Evolutionary conservation across 345 rosid genomes (phyloP).

Genomic region (Schrenkiella parvula): DNA sequence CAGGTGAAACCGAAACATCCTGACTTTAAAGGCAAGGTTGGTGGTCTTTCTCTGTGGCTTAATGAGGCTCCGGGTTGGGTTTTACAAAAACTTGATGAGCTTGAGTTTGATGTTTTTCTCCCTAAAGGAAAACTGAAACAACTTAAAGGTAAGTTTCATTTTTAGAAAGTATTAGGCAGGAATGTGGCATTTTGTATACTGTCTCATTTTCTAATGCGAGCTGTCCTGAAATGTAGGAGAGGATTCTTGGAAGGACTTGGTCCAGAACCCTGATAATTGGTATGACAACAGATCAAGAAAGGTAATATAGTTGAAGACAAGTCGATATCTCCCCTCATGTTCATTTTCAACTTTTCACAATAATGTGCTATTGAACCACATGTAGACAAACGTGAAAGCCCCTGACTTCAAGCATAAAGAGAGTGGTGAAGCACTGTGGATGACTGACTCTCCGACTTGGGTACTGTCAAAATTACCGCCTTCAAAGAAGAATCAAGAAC

Average conservation of each 20-base stretch:
- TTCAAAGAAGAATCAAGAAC: conserved; percentile 29
- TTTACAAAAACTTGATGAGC: conserved; percentile 36
- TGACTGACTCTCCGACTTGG: conserved; percentile 51
- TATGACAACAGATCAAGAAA: conserved; percentile 62
- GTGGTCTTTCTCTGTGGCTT: conserved; percentile 52
- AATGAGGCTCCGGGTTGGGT: conserved; percentile 43
- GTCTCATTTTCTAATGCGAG: not conserved
- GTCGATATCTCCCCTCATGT: not conserved
- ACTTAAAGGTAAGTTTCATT: conserved; percentile 38
- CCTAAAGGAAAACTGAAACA: conserved; percentile 30
- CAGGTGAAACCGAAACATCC: conserved; percentile 62
- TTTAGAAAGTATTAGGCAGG: not conserved
- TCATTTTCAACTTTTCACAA: not conserved
- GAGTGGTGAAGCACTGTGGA: conserved; percentile 59
- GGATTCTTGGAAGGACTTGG: conserved; percentile 67
- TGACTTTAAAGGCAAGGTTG: conserved; percentile 64
- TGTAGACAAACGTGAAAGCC: conserved; percentile 37
- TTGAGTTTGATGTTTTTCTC: conserved; percentile 36
- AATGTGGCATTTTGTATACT: not conserved
- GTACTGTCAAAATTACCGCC: conserved; percentile 55
- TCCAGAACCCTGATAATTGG: conserved; percentile 59
- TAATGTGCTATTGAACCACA: not conserved
- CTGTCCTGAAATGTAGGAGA: conserved; percentile 43
- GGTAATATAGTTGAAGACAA: conserved; percentile 36
- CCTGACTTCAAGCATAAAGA: conserved; percentile 81